Base-by-base conservation (phyloP, 805 yeast species). In the Ogataea naganishii region DNA sequence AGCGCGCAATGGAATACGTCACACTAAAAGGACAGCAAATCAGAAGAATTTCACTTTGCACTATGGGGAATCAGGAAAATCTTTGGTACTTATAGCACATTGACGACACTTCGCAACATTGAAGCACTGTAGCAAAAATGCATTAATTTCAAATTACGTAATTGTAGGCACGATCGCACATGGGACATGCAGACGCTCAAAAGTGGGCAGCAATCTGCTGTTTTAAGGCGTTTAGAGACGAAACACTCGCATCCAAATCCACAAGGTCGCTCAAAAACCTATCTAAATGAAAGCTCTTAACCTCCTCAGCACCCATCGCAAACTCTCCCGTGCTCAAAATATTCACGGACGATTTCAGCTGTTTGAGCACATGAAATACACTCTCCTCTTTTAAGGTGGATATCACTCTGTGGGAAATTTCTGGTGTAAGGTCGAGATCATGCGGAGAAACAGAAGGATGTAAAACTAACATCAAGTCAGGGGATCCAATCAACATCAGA, bases 281-380 rank as follows among this genome's bases (percentile, higher is more conserved):
- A 10, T 46, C 43, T n/a, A 56, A 28, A 33, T 51, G 54, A 28
- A 44, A 46, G 10, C 34, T 27, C 3, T 37, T 44, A 7, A 50
- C 26, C 14, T 40, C 39, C 3, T 27, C 22, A 4, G 20, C 19
- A 3, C 30, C 17, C 34, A 38, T 21, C 3, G 22, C 12, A 5
- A 56, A 36, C 16, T 45, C 53, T 4, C 32, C 33, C 5, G 41
- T 37, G 19, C 40, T 27, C 6, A 56, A 30, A 7, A 53, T 29
- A 34, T 51, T 56, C 8, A 39, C n/a, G 7, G 34, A 16, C 0
- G 48, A 41, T 18, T 35, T 48, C 16, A 75, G 30, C 34, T 72
- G 78, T 36, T 71, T 72, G 14, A 72, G 56, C n/a, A 75, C 58
- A 21, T 75, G 72, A 54, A 71, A 65, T 9, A 72, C 47, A 3